phyloP scores from a whole-genome alignment of 805 yeast genomes.

The Scheffersomyces lignosus region DNA sequence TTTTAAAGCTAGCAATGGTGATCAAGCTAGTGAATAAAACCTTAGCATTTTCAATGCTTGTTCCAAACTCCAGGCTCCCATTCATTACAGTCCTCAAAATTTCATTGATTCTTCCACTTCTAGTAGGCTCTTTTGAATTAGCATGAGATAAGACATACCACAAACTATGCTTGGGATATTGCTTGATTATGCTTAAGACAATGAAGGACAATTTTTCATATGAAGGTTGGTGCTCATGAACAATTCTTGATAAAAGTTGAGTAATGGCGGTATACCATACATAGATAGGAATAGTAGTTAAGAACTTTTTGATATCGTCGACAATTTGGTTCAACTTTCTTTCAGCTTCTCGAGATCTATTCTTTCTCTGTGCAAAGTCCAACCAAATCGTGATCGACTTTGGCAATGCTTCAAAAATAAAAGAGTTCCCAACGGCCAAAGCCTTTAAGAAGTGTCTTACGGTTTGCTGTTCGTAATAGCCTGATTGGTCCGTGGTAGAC shows the following conservation, averaged over 20 bases:
- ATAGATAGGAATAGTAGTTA: conserved; percentile 46
- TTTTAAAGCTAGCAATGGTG: conserved; percentile 40
- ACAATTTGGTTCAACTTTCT: conserved; percentile 46
- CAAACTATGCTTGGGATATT: conserved; percentile 80
- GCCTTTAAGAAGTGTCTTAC: conserved; percentile 59
- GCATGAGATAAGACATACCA: conserved; percentile 79
- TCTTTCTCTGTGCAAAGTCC: conserved; percentile 54
- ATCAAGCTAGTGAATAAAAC: conserved; percentile 44
- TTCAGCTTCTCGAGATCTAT: conserved; percentile 28
- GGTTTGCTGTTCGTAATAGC: conserved; percentile 55
- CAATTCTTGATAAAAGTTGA: conserved; percentile 78
- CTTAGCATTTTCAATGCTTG: conserved; percentile 23
- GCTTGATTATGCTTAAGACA: conserved; percentile 52
- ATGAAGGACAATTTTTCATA: conserved; percentile 57
- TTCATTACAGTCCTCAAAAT: conserved; percentile 20
- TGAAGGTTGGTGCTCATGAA: conserved; percentile 60
- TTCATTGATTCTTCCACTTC: conserved; percentile 27
- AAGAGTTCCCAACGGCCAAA: conserved; percentile 59
- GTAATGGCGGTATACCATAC: conserved; percentile 84
- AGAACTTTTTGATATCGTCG: conserved; percentile 46
- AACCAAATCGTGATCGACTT: conserved; percentile 91
- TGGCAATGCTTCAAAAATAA: conserved; percentile 81
- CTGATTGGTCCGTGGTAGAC: conserved; percentile 51
- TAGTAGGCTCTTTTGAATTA: conserved; percentile 48
- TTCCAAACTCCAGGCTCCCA: conserved; percentile 11